These are phyloP conservation scores for Aphanomyces stellatus DNA, from an alignment of 352 stramenopile species.

Conservation along the genomic window DNA sequence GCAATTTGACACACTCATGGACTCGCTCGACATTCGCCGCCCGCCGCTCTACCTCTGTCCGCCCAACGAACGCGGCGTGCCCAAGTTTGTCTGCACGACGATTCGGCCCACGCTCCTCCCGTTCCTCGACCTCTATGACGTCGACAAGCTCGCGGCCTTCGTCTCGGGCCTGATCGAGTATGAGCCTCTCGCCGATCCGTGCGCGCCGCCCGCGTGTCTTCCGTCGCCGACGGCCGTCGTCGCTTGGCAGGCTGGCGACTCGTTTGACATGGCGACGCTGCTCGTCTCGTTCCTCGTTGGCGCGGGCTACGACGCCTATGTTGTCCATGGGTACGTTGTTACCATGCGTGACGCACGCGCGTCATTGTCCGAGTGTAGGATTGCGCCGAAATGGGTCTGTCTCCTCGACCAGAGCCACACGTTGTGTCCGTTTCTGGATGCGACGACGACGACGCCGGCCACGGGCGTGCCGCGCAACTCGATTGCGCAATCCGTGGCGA, in stretches of 20 bases:
- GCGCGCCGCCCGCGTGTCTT: conserved; percentile 59
- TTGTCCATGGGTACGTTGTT: conserved; percentile 69
- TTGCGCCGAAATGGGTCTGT: conserved; percentile 83
- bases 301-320: conserved; percentile 91
- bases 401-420: conserved; percentile 86
- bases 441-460: conserved; percentile 22
- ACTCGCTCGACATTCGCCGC: conserved; percentile 28
- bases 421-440: conserved; percentile 32
- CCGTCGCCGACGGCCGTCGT: conserved; percentile 83
- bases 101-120: conserved; percentile 89
- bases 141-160: conserved; percentile 77
- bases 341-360: background rate
- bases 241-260: conserved; percentile 82
- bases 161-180: conserved; percentile 89
- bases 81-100: conserved; percentile 94
- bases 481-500: no score
- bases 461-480: no score
- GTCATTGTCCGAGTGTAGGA: background rate
- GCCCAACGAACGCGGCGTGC: conserved; percentile 86
- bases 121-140: conserved; percentile 88
- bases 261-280: conserved; percentile 88
- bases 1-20: conserved; percentile 87
- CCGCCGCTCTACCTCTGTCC: conserved; percentile 79
- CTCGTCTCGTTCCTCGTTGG: conserved; percentile 89
- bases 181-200: conserved; percentile 85